phyloP scores from a whole-genome alignment of 805 yeast species.

The Yamadazyma takamatsuzukensis region DNA sequence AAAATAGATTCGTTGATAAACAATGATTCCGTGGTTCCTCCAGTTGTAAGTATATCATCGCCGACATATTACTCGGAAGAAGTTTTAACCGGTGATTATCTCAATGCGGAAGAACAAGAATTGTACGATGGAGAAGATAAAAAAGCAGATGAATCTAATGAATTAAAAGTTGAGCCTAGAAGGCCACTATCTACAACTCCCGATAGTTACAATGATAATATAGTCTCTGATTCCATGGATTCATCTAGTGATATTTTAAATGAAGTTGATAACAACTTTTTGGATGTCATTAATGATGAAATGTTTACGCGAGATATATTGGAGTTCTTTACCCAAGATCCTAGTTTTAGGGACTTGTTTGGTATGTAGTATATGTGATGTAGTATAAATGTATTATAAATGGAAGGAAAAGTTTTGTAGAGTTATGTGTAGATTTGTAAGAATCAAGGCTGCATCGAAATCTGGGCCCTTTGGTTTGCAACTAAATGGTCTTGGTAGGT shows the following conservation, averaged over 20 bases:
- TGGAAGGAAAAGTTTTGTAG: too few species aligned
- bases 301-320: slow-evolving; percentile 1
- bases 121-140: not conserved
- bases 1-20: not conserved
- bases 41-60: slow-evolving; percentile 3
- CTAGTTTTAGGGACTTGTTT: slow-evolving; percentile 4
- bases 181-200: not conserved
- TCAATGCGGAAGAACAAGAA: not conserved
- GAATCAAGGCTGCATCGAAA: too few species aligned
- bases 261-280: slow-evolving; percentile 3
- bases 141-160: not conserved
- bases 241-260: slow-evolving; percentile 1
- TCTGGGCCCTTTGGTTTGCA: too few species aligned
- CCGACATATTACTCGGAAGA: slow-evolving; percentile 2
- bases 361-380: not conserved
- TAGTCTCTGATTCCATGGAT: not conserved
- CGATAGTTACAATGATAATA: not conserved
- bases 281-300: slow-evolving; percentile 2
- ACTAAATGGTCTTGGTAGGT: too few species aligned
- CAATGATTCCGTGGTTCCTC: slow-evolving; percentile 3
- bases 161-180: not conserved
- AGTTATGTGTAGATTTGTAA: too few species aligned
- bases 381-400: too few species aligned
- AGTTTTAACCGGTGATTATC: not conserved
- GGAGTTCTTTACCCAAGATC: slow-evolving; percentile 6